Evolutionary conservation across 2,329 filamentous ascomycete species (phyloP), one percentile per base, ranked within the genome.

Genomic region (Rachicladosporium sp.): DNA sequence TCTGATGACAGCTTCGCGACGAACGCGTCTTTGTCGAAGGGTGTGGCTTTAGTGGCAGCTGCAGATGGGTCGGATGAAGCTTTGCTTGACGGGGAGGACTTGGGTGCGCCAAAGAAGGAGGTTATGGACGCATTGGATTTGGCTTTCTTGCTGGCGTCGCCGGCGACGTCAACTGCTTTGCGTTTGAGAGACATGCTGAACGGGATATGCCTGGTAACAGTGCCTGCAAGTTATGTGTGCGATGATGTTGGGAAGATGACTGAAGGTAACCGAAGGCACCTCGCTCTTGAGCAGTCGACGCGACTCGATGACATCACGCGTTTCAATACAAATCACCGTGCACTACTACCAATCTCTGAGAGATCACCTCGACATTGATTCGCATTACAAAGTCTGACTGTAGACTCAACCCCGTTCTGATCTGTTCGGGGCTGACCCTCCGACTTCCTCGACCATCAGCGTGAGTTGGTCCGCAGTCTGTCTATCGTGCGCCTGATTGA

Each of bases 1-100:
- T 98, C 91, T 0, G 74, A 62, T 0, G 75, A 87, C 46, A 98
- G 70, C 42, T 75, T 74, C 12, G 76, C 74, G n/a, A 88, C 70
- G 91, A 91, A 98, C 62, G 82, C 84, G 34, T 76, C 76, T 68
- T 94, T 95, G 68, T 95, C 74, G 58, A 95, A 96, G 48, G 75
- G 82, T 49, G 45, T 52, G 43, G 49, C 55, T 12, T 51, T 47
- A 43, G 62, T 55, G 38, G 56, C 47, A 42, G 58, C 35, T 39
- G 43, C 43, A 57, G 61, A 39, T 51, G 55, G 13, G 4, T 50
- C 40, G 8, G 51, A 44, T 7, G 47, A 38, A 10, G 56, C 44
- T 31, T 54, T 53, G 35, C 56, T 45, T 6, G 49, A 36, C 4
- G 54, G 44, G 8, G 57, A 50, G 10, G 65, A 51, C 57, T 81